Base-by-base conservation (phyloP, 805 yeast genomes). In the Saccharomycopsis vini region DNA sequence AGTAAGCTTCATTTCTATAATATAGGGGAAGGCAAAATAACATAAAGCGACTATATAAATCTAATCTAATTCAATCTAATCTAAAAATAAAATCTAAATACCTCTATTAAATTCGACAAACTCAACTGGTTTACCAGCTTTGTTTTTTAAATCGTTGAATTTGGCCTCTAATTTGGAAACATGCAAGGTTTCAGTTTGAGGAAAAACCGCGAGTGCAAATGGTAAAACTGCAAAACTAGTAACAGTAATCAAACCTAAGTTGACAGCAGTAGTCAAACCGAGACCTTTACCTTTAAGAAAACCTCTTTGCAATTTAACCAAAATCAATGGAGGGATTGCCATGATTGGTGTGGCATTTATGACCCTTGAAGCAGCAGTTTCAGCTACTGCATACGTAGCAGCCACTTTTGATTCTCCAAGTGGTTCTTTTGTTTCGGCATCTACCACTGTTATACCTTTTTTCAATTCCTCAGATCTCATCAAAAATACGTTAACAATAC, bases 271-370 rank as follows among this genome's bases (percentile, higher is more conserved):
- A 56, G 82, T 87, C 3, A 75, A 64, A 16, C 77, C 69, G 47
- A 75, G 62, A 5, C 89, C 73, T 58, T 77, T 83, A 28, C 84
- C 82, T 56, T 74, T 78, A 50, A 89, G 68, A 15, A 80, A 57
- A 1, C 80, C 71, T 52, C 72, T 74, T 64, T 92, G 97, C 51
- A 92, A 67, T 59, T 71, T 75, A 37, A 88, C 87, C 35, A 92
- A 71, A 22, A 86, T 57, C 55, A 92, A 71, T 2, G 99, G 97
- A 1, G 99, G 98, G 4, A 92, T 62, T 18, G 85, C 98, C 99
- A 92, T 92, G 55, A 92, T 75, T 16, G 99, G 99, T 0, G 98
- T 84, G 15, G 97, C 97, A 56, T 88, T 92, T 54, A 90, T 83
- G 36, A 92, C 95, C 59, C 99, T 71, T 36, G 95, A 84, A 26